A percentile compares a stretch with the other conserved stretches of the same genome.
Conservation (phyloP, 2,329 filamentous ascomycete species). For the Emmonsiellopsis sp. region DNA sequence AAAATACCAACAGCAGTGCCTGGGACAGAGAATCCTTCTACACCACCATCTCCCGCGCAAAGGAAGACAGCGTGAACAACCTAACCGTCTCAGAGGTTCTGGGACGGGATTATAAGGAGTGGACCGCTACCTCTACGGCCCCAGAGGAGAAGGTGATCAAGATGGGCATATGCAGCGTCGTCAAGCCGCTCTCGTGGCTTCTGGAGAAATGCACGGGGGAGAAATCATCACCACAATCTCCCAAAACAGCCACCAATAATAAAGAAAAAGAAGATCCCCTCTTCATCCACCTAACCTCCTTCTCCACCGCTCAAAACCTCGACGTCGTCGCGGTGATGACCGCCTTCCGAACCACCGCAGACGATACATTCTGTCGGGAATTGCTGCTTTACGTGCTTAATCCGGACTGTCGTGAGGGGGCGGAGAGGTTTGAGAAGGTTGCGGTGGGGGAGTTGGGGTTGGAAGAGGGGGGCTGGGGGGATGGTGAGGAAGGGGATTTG, state of each 20-base stretch:
- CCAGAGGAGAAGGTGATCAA: conserved; percentile 21
- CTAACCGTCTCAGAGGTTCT: conserved; percentile 48
- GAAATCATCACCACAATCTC: neutral
- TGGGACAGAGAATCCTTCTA: conserved; percentile 45
- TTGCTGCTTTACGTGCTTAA: conserved; percentile 41
- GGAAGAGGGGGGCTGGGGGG: conserved; percentile 19
- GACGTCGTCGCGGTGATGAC: conserved; percentile 53
- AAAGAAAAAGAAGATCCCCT: conserved; percentile 21
- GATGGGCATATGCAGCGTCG: conserved; percentile 51
- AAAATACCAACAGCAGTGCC: neutral
- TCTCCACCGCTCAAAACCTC: conserved; percentile 37
- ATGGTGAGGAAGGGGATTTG: conserved; percentile 12
- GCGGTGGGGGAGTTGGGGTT: conserved; percentile 36
- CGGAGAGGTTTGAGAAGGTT: conserved; percentile 37
- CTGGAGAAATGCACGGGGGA: conserved; percentile 12
- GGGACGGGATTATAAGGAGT: conserved; percentile 55
- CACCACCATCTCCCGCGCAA: conserved; percentile 42
- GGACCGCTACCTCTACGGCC: conserved; percentile 34
- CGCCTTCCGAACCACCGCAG: conserved; percentile 36
- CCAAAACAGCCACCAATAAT: neutral
- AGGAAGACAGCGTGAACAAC: conserved; percentile 44
- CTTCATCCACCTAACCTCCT: conserved; percentile 32
- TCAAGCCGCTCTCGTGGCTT: conserved; percentile 47
- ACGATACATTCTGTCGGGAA: conserved; percentile 40
- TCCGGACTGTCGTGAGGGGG: conserved; percentile 27